Evolutionary conservation across 1,139 yeast species (phyloP), one percentile per base, ranked within the genome.

Genomic region (Pneumocystis murina): DNA sequence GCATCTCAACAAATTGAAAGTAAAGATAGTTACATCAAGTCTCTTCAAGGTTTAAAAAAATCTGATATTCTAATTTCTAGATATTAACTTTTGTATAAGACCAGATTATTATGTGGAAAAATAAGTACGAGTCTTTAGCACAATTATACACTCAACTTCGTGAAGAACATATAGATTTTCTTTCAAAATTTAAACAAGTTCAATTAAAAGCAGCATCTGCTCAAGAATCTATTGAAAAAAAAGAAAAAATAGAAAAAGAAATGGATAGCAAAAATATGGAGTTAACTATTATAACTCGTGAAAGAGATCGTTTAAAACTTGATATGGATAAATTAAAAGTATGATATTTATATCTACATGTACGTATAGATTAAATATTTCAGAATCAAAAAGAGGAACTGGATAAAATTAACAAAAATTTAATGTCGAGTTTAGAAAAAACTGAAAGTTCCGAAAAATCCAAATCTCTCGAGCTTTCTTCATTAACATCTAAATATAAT

Each of bases 181-280:
- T 91, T 70, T 80, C 87, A 61, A 86, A 86, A 72, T 86, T 86
- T 72, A 91, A 91, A 73, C 86, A 86, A 69, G 81, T 86, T 64
- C 96, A 90, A 74, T 89, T 90, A 69, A 88, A 87, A 74, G 95
- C 94, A 8, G 86, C 91, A 38, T 86, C 95, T 66, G 96, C 97
- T 8, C 96, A 89, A 72, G 97, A 90, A 74, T 87, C 96, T 0
- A 84, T 90, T 67, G 86, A 86, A 69, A 86, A 85, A 74, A 84
- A 91, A 69, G 96, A 90, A 71, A 84, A 83, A 71, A 77, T 87
- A 58, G 96, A 90, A 74, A 84, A 87, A 67, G 96, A 89, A 67
- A 77, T 89, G 73, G 88, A 87, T 73, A 81, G 92, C 17, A 90
- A 90, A 75, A 90, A 88, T 72, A 79, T 89, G 63, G 96, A 90